Evolutionary conservation across 1,284 basidiomycete genomes (phyloP).

Genomic region (Cryptococcus amylolentus): DNA sequence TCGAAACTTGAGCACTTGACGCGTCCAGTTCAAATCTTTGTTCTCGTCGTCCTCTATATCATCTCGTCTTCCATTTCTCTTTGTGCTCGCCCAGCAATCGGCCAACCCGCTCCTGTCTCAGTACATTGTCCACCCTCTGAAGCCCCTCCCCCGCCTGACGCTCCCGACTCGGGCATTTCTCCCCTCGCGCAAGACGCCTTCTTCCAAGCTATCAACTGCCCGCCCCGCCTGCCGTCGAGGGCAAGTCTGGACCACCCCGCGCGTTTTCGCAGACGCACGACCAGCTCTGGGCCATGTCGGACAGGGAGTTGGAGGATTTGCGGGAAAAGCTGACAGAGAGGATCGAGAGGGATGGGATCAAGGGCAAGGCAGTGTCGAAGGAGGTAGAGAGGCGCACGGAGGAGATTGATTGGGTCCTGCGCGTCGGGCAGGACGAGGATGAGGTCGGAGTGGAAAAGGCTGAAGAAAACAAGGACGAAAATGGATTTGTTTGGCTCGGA

Average conservation of each 20-base stretch:
- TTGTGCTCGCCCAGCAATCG: no score
- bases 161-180: slow-evolving; percentile 5
- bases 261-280: slow-evolving; percentile 2
- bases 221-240: background rate
- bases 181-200: slow-evolving; percentile 32
- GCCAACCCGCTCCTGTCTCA: slow-evolving; percentile 14
- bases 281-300: slow-evolving; percentile 21
- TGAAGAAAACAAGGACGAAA: slow-evolving; percentile 18
- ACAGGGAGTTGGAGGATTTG: slow-evolving; percentile 13
- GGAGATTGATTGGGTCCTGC: slow-evolving; percentile 32
- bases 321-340: slow-evolving; percentile 15
- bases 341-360: slow-evolving; percentile 17
- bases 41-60: no score
- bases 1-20: no score
- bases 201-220: slow-evolving; percentile 37
- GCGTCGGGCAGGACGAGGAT: slow-evolving; percentile 24
- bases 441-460: slow-evolving; percentile 19
- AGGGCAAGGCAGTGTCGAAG: slow-evolving; percentile 19
- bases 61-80: no score
- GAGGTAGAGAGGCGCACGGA: slow-evolving; percentile 26
- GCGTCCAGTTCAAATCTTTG: no score
- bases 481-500: slow-evolving; percentile 24
- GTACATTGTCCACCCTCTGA: slow-evolving; percentile 39
- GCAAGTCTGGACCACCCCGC: background rate
- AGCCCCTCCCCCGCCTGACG: slow-evolving; percentile 21